phyloP scores from a whole-genome alignment of 2,329 filamentous ascomycete species.

The Paracorniculantispora psalliotae region DNA sequence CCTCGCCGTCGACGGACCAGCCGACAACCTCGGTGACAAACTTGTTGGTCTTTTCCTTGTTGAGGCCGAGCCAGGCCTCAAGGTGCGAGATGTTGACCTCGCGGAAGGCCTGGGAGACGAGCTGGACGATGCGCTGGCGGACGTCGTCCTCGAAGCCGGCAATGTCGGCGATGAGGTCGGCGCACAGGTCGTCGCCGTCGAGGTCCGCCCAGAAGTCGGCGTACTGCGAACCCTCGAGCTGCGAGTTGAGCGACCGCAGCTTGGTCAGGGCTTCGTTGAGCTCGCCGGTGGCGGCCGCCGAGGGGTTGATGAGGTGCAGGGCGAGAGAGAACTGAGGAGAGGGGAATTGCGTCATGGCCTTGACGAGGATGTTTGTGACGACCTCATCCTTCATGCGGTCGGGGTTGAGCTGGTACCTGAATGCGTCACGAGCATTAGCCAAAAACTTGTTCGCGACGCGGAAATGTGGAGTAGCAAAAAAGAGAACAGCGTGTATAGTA shows the following conservation, averaged over 20 bases:
- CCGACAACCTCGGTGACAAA: conserved; percentile 82
- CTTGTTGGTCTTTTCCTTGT: conserved; percentile 62
- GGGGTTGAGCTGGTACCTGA: conserved; percentile 98
- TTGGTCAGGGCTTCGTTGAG: conserved; percentile 89
- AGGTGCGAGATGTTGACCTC: conserved; percentile 64
- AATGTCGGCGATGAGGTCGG: conserved; percentile 91
- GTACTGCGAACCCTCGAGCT: conserved; percentile 89
- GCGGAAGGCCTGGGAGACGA: conserved; percentile 75
- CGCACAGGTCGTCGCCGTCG: conserved; percentile 91
- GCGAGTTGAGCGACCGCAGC: conserved; percentile 75
- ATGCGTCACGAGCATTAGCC: background rate
- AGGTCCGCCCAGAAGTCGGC: conserved; percentile 87
- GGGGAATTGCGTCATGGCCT: conserved; percentile 94
- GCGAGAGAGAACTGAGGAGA: conserved; percentile 91
- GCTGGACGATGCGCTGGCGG: conserved; percentile 81
- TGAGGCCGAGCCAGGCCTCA: conserved; percentile 71
- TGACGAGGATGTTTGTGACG: conserved; percentile 98
- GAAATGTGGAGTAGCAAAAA: background rate
- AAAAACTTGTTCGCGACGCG: background rate
- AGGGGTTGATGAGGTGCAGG: conserved; percentile 86
- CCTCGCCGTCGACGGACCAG: conserved; percentile 70
- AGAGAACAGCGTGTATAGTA: background rate
- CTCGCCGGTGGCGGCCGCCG: conserved; percentile 60
- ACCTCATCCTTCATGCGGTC: conserved; percentile 95
- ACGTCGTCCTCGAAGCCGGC: conserved; percentile 92